A percentile compares a stretch with the other conserved stretches of the same genome.
phyloP scores from a whole-genome alignment of 768 basidiomycete species.

The Pulveroboletus sp. region DNA sequence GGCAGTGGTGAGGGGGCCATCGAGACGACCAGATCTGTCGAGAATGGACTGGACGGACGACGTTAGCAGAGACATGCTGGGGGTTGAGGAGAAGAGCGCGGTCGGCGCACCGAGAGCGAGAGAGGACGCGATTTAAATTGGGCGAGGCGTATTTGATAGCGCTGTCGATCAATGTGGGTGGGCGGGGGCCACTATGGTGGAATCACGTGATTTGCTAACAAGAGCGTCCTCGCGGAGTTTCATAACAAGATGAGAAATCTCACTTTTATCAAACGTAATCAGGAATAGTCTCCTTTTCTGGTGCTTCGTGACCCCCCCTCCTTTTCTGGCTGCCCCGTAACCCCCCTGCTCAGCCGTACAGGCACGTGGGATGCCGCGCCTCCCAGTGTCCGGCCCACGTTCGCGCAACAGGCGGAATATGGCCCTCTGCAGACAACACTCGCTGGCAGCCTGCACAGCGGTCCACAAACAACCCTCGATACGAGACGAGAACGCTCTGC shows the following conservation, averaged over 20 bases:
- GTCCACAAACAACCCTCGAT: conserved; percentile 57
- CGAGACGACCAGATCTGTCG: not conserved
- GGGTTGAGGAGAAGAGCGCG: not conserved
- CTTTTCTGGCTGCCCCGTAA: not conserved
- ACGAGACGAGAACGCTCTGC: conserved; percentile 51
- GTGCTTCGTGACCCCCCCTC: too few species aligned
- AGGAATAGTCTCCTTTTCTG: not conserved
- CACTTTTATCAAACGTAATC: conserved; percentile 15
- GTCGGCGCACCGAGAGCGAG: not conserved
- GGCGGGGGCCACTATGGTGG: not conserved
- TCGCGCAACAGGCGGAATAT: conserved; percentile 67
- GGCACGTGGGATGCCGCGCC: conserved; percentile 47
- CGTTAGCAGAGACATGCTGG: conserved; percentile 2
- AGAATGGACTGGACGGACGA: not conserved
- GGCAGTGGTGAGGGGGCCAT: conserved; percentile 6
- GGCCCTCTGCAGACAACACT: conserved; percentile 64
- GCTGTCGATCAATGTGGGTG: conserved; percentile 21
- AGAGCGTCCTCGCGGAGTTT: not conserved
- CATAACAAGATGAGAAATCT: conserved; percentile 1
- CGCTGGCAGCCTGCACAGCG: conserved; percentile 58
- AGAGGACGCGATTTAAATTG: conserved; percentile 24
- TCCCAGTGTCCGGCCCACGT: conserved; percentile 46
- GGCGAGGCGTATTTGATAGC: conserved; percentile 4
- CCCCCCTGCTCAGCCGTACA: conserved; percentile 18
- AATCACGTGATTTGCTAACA: conserved; percentile 5